phyloP scores from a whole-genome alignment of 257 asterid genomes.

The Oldenlandia corymbosa region DNA sequence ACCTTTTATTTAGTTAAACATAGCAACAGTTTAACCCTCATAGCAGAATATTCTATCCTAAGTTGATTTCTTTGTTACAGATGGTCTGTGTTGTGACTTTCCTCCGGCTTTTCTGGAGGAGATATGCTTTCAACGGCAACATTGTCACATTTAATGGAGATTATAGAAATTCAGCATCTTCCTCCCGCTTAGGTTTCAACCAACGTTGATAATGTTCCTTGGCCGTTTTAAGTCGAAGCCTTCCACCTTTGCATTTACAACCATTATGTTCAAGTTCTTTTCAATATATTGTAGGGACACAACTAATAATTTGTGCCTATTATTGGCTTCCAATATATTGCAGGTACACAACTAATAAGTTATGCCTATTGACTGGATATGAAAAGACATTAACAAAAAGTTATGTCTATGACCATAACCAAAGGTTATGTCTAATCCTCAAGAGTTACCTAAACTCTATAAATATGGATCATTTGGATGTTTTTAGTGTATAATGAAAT shows the following conservation, averaged over 20 bases:
- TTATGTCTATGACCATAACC: too few relatives aligned
- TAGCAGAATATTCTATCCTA: slow-evolving; percentile 27
- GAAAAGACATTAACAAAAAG: too few relatives aligned
- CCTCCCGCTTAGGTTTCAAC: slow-evolving; percentile 66
- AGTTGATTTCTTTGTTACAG: slow-evolving; percentile 52
- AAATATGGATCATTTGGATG: too few relatives aligned
- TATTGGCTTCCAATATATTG: too few relatives aligned
- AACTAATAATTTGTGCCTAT: too few relatives aligned
- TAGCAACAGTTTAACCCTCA: neutral
- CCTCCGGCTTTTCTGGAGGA: slow-evolving; percentile 30
- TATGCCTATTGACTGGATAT: too few relatives aligned
- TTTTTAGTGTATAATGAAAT: too few relatives aligned
- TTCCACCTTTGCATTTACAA: slow-evolving; percentile 93
- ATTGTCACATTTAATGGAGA: slow-evolving; percentile 20
- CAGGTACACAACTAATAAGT: too few relatives aligned
- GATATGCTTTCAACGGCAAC: slow-evolving; percentile 29
- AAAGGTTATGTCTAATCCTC: too few relatives aligned
- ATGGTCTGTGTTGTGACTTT: slow-evolving; percentile 36
- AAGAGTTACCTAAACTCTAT: too few relatives aligned
- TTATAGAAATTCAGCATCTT: slow-evolving; percentile 46
- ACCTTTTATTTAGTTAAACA: neutral
- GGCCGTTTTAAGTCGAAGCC: slow-evolving; percentile 84
- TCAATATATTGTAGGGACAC: too few relatives aligned
- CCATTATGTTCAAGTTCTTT: too few relatives aligned
- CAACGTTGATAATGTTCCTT: slow-evolving; percentile 59